These are phyloP conservation scores for Jaltomata sinuosa DNA, from an alignment of 257 asterid genomes.

Conservation along the genomic window DNA sequence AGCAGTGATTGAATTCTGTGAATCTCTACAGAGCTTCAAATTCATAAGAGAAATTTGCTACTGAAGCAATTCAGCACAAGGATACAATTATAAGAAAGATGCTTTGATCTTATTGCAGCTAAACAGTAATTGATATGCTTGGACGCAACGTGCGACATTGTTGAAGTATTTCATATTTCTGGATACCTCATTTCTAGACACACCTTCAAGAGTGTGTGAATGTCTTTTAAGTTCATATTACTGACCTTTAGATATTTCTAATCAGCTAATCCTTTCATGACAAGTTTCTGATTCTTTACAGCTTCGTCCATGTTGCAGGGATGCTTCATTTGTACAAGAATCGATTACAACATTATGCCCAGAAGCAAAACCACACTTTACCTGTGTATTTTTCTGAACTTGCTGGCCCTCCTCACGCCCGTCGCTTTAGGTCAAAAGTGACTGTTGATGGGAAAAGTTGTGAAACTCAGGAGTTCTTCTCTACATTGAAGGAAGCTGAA, in stretches of 20 bases:
- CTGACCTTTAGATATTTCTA: background rate
- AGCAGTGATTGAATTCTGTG: background rate
- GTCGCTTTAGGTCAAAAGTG: constrained; percentile 53
- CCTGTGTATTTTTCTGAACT: constrained; percentile 46
- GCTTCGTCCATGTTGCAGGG: constrained; percentile 16
- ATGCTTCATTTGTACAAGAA: constrained; percentile 50
- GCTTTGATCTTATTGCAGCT: background rate
- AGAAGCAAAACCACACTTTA: constrained; percentile 33
- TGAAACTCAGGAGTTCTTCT: constrained; percentile 35
- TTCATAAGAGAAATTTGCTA: background rate
- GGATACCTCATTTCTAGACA: background rate
- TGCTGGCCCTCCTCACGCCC: constrained; percentile 73
- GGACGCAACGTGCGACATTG: background rate
- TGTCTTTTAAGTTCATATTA: background rate
- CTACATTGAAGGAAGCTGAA: constrained; percentile 72
- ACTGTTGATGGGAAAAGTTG: constrained; percentile 34
- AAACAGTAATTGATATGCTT: background rate
- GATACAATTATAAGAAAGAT: background rate
- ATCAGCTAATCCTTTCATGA: background rate
- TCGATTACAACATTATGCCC: constrained; percentile 55
- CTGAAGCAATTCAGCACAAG: background rate
- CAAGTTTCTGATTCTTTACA: background rate
- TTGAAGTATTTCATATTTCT: background rate
- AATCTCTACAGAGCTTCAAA: background rate
- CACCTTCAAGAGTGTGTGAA: background rate